Conservation (phyloP, 2,329 filamentous ascomycete species). For the Scedosporium boydii region DNA sequence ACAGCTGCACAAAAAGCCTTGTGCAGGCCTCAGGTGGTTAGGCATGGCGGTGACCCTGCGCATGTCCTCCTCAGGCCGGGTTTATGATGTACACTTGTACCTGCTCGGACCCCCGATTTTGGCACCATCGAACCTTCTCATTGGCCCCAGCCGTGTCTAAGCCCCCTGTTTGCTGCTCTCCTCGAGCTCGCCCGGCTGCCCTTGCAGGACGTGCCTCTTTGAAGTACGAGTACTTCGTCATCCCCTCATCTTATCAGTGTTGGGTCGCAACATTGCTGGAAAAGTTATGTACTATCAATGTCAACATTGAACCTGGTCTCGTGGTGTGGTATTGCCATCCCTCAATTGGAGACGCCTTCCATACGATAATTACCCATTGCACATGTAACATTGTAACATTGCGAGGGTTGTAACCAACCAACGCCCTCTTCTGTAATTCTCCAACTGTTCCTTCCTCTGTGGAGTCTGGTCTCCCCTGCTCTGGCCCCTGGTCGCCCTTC, state of each 20-base stretch:
- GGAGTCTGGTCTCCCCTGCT: neutral
- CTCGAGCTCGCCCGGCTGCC: too few relatives aligned
- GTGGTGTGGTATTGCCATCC: neutral
- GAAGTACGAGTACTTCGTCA: neutral
- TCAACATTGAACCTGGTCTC: neutral
- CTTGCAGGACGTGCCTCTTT: neutral
- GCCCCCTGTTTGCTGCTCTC: neutral
- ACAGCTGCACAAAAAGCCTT: neutral
- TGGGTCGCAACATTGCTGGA: neutral
- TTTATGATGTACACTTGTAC: neutral
- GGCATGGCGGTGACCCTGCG: neutral
- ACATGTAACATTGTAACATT: neutral
- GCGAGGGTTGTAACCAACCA: neutral
- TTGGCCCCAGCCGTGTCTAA: conserved; percentile 1
- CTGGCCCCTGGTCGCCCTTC: neutral
- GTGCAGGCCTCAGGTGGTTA: neutral
- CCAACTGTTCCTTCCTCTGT: neutral
- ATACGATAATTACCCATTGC: neutral
- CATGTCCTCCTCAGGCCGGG: neutral
- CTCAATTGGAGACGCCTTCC: neutral
- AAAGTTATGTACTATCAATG: neutral
- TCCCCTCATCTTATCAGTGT: neutral
- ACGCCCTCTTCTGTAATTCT: neutral
- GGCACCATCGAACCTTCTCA: neutral
- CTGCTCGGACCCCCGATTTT: neutral